Base-by-base conservation (phyloP, 2,329 filamentous ascomycete genomes). In the Microdochium nivale region DNA sequence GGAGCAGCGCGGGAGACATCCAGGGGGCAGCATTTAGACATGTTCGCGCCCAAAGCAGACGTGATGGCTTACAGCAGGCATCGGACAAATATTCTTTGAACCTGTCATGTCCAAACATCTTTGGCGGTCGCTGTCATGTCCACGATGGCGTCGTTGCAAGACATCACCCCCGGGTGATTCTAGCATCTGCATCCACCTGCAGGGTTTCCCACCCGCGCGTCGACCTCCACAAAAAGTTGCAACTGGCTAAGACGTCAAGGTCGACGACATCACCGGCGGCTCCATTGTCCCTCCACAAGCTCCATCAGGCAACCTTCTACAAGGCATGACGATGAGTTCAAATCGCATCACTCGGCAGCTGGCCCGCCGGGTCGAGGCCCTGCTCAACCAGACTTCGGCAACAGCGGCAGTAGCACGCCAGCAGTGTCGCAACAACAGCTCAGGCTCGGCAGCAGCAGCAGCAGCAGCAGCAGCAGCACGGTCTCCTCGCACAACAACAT, bases 241-340 rank as follows among this genome's bases (percentile, higher is more conserved):
- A 19, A 16, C n/a, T n/a, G n/a, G n/a, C n/a, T n/a, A n/a, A n/a
- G n/a, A 16, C 7, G 40, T 44, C 40, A 44, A 23, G 40, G 16
- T 44, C 40, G 5, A 44, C n/a, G 19, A 23, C 16, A 24, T 21
- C 40, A 44, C 23, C 44, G 27, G 30, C 50, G 19, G 19, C 24
- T 25, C 25, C 32, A n/a, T 43, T 30, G 37, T 52, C 32, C 23
- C 24, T 46, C 16, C 27, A 24, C 23, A 48, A 43, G 46, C 47
- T 52, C 27, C 48, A 51, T 43, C 47, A 49, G 11, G 35, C 46
- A 25, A 49, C 44, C 19, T 50, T 48, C 11, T 30, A 19, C 44
- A 32, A 25, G 40, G 25, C 24, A 9, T n/a, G n/a, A n/a, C 44
- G 35, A 66, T 65, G 63, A 62, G 60, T 55, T 54, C 54, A 43